Evolutionary conservation across 805 yeast species (phyloP), one percentile per base, ranked within the genome.

Genomic region (Cyberlindnera sargentensis): DNA sequence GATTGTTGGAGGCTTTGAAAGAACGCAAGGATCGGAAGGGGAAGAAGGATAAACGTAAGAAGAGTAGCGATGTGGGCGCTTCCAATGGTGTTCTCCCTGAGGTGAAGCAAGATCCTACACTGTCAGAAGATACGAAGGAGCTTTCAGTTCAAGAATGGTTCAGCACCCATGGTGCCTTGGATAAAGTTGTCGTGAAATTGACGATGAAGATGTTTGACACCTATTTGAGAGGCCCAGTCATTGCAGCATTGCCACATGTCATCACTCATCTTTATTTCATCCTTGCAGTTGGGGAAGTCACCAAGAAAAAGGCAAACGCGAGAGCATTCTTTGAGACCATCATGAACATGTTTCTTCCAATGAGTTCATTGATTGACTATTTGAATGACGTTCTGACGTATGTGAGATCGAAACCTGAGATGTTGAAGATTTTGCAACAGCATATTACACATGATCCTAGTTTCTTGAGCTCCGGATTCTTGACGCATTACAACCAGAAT

Each of bases 191-290:
- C 1, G 55, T 84, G 35, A 84, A 82, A 53, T 68, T 86, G 45
- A 73, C 85, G n/a, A 73, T 82, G 67, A 70, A 81, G 47, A 84
- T 84, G 57, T 59, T 84, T 37, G 72, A 72, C 49, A 80, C 80
- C 46, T 85, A 83, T 56, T 61, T 83, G 32, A 68, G 71, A 45
- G 91, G 93, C 0, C 93, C 95, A 3, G 46, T 68, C 35, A 70
- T 76, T 36, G 78, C 81, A 46, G 78, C 86, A 1, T 71, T 84
- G 4, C 81, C 90, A 9, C 95, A 86, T 66, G 70, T 81, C 3
- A 70, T 85, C 37, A 82, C 88, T 2, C 84, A 91, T 88, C 62
- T 84, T 6, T 84, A 86, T 55, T 87, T 84, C 53, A 62, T 86
- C 24, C 66, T 80, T 9, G 71, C 91, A 1, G 65, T 82, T 28